These are phyloP conservation scores for Scutellaria galericulata DNA, from an alignment of 257 asterid species.

Conservation along the genomic window DNA sequence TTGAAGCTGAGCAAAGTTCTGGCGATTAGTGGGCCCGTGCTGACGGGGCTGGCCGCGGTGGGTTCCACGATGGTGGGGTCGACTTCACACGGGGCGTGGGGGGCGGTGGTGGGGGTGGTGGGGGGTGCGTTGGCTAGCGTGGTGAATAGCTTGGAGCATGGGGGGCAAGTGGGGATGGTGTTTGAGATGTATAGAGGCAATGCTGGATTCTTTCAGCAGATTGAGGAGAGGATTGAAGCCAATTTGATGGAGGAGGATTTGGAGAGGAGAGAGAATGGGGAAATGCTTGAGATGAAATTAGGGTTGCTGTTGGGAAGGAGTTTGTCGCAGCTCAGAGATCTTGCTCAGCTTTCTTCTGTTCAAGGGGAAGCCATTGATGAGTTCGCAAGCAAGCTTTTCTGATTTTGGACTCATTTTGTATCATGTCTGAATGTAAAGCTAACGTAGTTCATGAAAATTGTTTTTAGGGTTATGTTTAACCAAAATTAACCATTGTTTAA, in stretches of 20 bases:
- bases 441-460: no score
- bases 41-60: conserved; percentile 58
- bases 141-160: conserved; percentile 5
- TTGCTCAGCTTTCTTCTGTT: conserved; percentile 38
- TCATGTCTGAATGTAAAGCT: neutral
- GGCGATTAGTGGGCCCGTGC: conserved; percentile 50
- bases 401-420: neutral
- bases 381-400: conserved; percentile 70
- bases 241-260: conserved; percentile 44
- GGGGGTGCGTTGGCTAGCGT: conserved; percentile 34
- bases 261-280: conserved; percentile 59
- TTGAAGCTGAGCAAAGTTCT: conserved; percentile 52
- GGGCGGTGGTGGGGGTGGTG: conserved; percentile 40
- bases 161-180: conserved; percentile 75
- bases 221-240: conserved; percentile 56
- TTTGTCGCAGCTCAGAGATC: conserved; percentile 54
- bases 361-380: conserved; percentile 38
- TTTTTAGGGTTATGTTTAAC: no score
- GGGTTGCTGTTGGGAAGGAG: conserved; percentile 71
- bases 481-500: no score
- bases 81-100: conserved; percentile 38
- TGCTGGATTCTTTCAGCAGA: conserved; percentile 60
- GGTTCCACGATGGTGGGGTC: conserved; percentile 46
- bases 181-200: conserved; percentile 73
- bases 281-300: conserved; percentile 59